Evolutionary conservation across 1,284 basidiomycete genomes (phyloP).

Genomic region (Pyrrhoderma noxium): DNA sequence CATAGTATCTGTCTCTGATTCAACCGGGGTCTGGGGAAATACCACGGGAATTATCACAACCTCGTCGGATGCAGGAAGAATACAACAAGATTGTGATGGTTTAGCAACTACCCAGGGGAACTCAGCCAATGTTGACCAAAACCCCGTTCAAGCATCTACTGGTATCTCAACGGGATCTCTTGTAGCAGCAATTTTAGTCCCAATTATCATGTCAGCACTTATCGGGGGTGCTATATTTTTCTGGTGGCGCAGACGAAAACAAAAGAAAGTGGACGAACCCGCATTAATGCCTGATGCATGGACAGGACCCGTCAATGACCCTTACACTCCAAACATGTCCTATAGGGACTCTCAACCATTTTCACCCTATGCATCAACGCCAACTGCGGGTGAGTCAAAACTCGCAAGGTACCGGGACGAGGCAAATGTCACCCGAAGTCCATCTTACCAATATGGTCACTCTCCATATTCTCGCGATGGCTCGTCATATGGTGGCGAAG

Average conservation of each 20-base stretch:
- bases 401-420: slow-evolving; percentile 13
- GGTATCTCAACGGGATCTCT: not conserved
- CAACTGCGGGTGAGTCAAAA: slow-evolving; percentile 4
- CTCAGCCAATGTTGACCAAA: slow-evolving; percentile 15
- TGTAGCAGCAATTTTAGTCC: slow-evolving; percentile 12
- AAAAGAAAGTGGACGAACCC: slow-evolving; percentile 3
- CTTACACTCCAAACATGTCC: not conserved
- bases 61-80: slow-evolving; percentile 5
- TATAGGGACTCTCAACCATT: not conserved
- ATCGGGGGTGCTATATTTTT: slow-evolving; percentile 8
- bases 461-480: not conserved
- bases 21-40: slow-evolving; percentile 16
- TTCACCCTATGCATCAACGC: slow-evolving; percentile 8
- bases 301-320: slow-evolving; percentile 6
- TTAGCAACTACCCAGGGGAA: slow-evolving; percentile 8
- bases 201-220: slow-evolving; percentile 4
- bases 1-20: slow-evolving; percentile 8
- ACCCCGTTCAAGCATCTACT: slow-evolving; percentile 8
- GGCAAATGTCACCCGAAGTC: not conserved
- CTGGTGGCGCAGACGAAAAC: slow-evolving; percentile 6
- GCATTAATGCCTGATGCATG: slow-evolving; percentile 17
- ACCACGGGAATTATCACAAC: slow-evolving; percentile 17
- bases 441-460: too few relatives aligned
- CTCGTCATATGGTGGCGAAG: not conserved
- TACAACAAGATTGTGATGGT: not conserved